Percentiles rank a stretch among this genome's conserved stretches.
These are phyloP conservation scores for Xylariaceae sp. DNA, from an alignment of 2,329 filamentous ascomycete genomes.

Conservation along the genomic window DNA sequence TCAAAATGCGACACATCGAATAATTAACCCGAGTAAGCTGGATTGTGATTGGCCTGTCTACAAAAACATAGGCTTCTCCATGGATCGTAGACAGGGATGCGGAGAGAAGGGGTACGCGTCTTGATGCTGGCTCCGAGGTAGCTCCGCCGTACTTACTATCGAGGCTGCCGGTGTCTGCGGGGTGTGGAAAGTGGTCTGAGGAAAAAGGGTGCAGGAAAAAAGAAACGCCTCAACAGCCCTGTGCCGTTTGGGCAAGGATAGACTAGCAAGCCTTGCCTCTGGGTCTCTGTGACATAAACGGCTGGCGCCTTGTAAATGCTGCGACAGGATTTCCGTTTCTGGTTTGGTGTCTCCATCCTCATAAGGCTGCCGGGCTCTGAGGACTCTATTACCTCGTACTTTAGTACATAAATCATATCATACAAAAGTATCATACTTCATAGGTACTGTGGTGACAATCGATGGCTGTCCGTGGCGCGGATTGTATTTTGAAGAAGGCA, in stretches of 20 bases:
- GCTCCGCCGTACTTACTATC: constrained; percentile 2
- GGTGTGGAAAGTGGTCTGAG: constrained; percentile 16
- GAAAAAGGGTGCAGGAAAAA: constrained; percentile 11
- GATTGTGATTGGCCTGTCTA: too few relatives aligned
- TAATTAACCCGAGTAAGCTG: background rate
- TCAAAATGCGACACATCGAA: background rate
- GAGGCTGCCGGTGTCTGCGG: constrained; percentile 15
- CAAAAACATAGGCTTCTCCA: too few relatives aligned
- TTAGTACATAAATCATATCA: background rate
- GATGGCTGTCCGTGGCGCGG: background rate
- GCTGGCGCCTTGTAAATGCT: constrained; percentile 13
- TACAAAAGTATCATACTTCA: background rate
- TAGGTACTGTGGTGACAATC: background rate
- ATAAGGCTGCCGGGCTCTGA: constrained; percentile 7
- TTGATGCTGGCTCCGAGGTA: background rate
- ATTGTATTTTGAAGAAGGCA: background rate
- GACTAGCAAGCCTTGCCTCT: constrained; percentile 8
- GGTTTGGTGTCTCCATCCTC: constrained; percentile 3
- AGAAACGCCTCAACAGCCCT: constrained; percentile 13
- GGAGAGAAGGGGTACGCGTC: background rate
- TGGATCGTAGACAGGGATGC: too few relatives aligned
- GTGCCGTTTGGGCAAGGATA: constrained; percentile 13
- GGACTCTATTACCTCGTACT: background rate
- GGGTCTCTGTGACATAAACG: constrained; percentile 8
- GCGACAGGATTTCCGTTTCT: constrained; percentile 18